These are phyloP conservation scores for Tylopilus vinaceipallidus DNA, from an alignment of 768 basidiomycete species.

Conservation along the genomic window DNA sequence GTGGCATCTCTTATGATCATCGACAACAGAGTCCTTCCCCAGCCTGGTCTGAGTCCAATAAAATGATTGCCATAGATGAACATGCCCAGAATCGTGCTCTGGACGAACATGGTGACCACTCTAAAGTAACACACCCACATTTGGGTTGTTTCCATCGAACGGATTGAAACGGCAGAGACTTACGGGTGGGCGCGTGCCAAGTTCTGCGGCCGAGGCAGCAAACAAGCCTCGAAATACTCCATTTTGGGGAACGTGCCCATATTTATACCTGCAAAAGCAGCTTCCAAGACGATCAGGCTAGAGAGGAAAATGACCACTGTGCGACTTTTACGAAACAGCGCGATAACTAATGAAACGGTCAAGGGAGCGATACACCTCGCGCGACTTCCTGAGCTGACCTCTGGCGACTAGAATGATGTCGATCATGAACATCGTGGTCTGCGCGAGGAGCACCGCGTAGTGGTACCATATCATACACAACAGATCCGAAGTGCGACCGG, in stretches of 20 bases:
- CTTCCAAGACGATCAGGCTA: constrained; percentile 11
- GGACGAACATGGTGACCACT: constrained; percentile 26
- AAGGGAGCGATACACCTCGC: neutral
- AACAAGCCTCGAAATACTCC: constrained; percentile 12
- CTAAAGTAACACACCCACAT: constrained; percentile 5
- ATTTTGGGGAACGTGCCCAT: constrained; percentile 16
- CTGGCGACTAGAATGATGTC: constrained; percentile 25
- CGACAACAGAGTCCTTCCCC: constrained; percentile 41
- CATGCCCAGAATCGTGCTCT: constrained; percentile 39
- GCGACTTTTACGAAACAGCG: constrained; percentile 35
- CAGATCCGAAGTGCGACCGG: constrained; percentile 4
- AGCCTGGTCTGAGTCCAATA: constrained; percentile 34
- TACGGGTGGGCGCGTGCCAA: neutral
- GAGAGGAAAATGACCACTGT: constrained; percentile 21
- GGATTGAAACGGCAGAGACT: constrained; percentile 22
- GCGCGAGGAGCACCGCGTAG: neutral
- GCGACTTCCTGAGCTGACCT: constrained; percentile 17
- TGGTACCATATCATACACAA: constrained; percentile 15
- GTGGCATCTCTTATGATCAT: constrained; percentile 46
- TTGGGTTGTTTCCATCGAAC: neutral
- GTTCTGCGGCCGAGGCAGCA: constrained; percentile 20
- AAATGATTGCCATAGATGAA: constrained; percentile 39
- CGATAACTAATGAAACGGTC: constrained; percentile 12
- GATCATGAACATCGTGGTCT: constrained; percentile 15
- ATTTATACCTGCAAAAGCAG: constrained; percentile 18